phyloP scores from a whole-genome alignment of 805 yeast species.

The Starmerella powellii region DNA sequence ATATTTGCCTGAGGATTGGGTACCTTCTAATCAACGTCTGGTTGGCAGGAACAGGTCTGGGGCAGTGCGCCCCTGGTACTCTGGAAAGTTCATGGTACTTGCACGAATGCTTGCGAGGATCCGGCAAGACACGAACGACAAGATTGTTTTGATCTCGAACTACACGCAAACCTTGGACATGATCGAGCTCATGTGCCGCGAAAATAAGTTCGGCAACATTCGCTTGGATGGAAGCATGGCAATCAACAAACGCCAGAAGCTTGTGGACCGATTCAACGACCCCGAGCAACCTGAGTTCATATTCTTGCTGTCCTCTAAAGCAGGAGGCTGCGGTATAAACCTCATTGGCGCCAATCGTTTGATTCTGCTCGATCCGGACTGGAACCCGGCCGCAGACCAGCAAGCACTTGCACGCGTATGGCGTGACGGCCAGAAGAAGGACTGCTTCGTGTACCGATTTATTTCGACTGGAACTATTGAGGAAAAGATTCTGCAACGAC shows the following conservation, averaged over 20 bases:
- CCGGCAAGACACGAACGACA: constrained; percentile 73
- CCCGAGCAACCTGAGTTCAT: constrained; percentile 82
- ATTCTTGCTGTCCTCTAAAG: constrained; percentile 82
- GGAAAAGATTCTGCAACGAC: constrained; percentile 91
- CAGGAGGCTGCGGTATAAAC: constrained; percentile 98
- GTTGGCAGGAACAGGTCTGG: constrained; percentile 41
- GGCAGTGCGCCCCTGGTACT: constrained; percentile 65
- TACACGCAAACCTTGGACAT: constrained; percentile 90
- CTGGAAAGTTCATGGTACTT: constrained; percentile 77
- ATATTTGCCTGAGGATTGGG: constrained; percentile 60
- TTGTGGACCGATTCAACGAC: constrained; percentile 83
- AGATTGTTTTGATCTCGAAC: constrained; percentile 86
- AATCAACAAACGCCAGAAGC: constrained; percentile 80
- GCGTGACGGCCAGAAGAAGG: constrained; percentile 98
- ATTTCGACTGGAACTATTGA: constrained; percentile 92
- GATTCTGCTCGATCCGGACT: constrained; percentile 78
- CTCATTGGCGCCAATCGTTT: constrained; percentile 91
- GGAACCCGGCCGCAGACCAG: constrained; percentile 98
- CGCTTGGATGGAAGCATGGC: constrained; percentile 88
- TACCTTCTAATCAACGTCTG: constrained; percentile 32
- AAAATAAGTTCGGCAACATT: constrained; percentile 58
- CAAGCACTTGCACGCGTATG: constrained; percentile 96
- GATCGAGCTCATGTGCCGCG: constrained; percentile 75
- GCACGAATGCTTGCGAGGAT: constrained; percentile 75
- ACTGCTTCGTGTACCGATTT: constrained; percentile 87